A percentile compares a stretch with the other conserved stretches of the same genome.
Conservation (phyloP, 352 stramenopile species). For the Pythium pyrilobum region DNA sequence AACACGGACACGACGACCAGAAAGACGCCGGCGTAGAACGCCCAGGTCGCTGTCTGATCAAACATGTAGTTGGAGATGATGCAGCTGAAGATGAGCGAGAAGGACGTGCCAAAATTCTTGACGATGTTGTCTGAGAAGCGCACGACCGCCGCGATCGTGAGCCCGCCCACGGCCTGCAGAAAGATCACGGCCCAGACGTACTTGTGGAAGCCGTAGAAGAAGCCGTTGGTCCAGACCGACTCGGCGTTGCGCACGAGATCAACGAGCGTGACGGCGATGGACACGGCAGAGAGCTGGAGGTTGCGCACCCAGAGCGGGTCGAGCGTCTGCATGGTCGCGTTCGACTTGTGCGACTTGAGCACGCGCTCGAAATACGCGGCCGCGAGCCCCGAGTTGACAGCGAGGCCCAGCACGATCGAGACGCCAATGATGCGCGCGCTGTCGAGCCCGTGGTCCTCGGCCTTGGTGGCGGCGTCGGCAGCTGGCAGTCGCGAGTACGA, state of each 20-base stretch:
- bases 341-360: slow-evolving; percentile 82
- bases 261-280: slow-evolving; percentile 61
- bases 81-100: slow-evolving; percentile 85
- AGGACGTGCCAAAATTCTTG: slow-evolving; percentile 88
- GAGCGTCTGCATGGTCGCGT: slow-evolving; percentile 66
- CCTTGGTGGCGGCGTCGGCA: slow-evolving; percentile 16
- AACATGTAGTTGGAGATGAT: slow-evolving; percentile 90
- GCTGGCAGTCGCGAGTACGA: slow-evolving; percentile 69
- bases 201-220: slow-evolving; percentile 80
- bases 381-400: slow-evolving; percentile 83
- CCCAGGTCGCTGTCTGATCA: slow-evolving; percentile 52
- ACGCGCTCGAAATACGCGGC: slow-evolving; percentile 85
- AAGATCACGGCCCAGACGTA: slow-evolving; percentile 75
- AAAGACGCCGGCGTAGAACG: slow-evolving; percentile 75
- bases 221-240: slow-evolving; percentile 56
- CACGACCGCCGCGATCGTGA: slow-evolving; percentile 83
- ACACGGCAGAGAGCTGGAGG: slow-evolving; percentile 80
- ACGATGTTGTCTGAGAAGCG: slow-evolving; percentile 88
- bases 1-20: slow-evolving; percentile 80
- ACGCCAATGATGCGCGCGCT: slow-evolving; percentile 69
- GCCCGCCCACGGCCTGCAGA: slow-evolving; percentile 74
- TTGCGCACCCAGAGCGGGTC: slow-evolving; percentile 86
- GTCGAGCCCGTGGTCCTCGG: slow-evolving; percentile 22
- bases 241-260: slow-evolving; percentile 63
- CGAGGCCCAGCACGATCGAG: slow-evolving; percentile 70